A percentile compares a stretch with the other conserved stretches of the same genome.
These are phyloP conservation scores for Calonectria honghensis DNA, from an alignment of 2,329 filamentous ascomycete species.

Conservation along the genomic window DNA sequence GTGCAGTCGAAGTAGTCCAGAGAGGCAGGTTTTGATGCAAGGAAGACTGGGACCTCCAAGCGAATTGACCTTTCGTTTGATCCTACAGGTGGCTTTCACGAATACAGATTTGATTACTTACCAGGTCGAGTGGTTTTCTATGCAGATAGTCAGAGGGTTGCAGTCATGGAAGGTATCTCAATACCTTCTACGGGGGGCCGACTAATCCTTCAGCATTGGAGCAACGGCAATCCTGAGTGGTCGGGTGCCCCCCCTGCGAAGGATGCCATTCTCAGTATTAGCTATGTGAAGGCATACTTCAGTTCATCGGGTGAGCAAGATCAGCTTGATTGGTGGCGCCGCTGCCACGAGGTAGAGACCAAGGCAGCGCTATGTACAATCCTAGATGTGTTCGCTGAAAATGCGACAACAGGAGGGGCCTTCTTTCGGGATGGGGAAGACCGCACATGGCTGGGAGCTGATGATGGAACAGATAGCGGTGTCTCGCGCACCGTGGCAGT, in stretches of 20 bases:
- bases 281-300: constrained; percentile 87
- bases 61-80: constrained; percentile 78
- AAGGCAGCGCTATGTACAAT: constrained; percentile 52
- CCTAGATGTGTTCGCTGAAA: constrained; percentile 46
- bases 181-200: constrained; percentile 78
- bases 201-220: constrained; percentile 85
- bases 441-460: background rate
- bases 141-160: constrained; percentile 76
- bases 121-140: constrained; percentile 79
- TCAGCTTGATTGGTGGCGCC: constrained; percentile 36
- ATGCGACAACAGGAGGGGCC: constrained; percentile 50
- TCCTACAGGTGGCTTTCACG: constrained; percentile 80
- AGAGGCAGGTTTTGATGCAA: constrained; percentile 77
- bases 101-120: constrained; percentile 87
- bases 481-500: background rate
- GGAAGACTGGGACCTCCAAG: constrained; percentile 74
- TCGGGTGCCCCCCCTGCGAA: constrained; percentile 79
- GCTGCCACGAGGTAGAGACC: constrained; percentile 41
- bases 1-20: constrained; percentile 79
- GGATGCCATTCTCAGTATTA: constrained; percentile 79
- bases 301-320: constrained; percentile 74
- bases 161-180: constrained; percentile 72
- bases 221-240: constrained; percentile 84
- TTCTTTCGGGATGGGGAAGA: constrained; percentile 41
- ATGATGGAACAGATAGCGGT: background rate